Conservation (phyloP, 495 filamentous ascomycete species). For the Podospora didyma region DNA sequence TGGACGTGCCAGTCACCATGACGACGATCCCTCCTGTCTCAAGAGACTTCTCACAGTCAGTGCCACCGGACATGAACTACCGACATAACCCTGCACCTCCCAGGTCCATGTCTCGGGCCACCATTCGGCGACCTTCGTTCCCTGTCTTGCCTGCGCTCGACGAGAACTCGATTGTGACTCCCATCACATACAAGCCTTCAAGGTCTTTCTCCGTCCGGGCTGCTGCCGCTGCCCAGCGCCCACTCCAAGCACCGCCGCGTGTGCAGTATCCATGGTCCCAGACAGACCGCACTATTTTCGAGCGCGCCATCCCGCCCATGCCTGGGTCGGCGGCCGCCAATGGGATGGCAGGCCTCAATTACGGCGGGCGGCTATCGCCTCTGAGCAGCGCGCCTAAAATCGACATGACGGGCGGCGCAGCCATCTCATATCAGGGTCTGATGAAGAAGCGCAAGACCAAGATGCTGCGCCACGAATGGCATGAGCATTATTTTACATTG, state of each 20-base stretch:
- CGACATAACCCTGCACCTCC: conserved; percentile 38
- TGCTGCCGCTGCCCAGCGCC: conserved; percentile 26
- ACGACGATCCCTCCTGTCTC: conserved; percentile 64
- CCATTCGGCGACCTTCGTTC: conserved; percentile 54
- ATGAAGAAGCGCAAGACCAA: conserved; percentile 94
- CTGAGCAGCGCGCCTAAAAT: conserved; percentile 19
- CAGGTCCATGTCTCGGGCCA: conserved; percentile 53
- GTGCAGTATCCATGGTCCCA: conserved; percentile 46
- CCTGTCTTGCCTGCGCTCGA: conserved; percentile 54
- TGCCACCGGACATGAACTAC: conserved; percentile 87
- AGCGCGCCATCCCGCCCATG: conserved; percentile 31
- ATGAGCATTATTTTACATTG: conserved; percentile 83
- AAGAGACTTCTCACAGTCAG: conserved; percentile 76
- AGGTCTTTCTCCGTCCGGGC: conserved; percentile 30
- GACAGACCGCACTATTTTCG: conserved; percentile 33
- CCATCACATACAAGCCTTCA: conserved; percentile 20
- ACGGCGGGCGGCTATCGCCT: conserved; percentile 40
- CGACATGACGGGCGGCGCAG: conserved; percentile 39
- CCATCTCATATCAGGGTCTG: conserved; percentile 67
- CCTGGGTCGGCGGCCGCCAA: conserved; percentile 15
- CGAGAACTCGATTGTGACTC: conserved; percentile 39
- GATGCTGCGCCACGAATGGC: conserved; percentile 90
- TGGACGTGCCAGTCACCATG: conserved; percentile 83
- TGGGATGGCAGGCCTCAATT: conserved; percentile 27
- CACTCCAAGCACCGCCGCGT: conserved; percentile 43